Base-by-base conservation (phyloP, 2,329 filamentous ascomycete genomes). In the Orbilia brochopaga region DNA sequence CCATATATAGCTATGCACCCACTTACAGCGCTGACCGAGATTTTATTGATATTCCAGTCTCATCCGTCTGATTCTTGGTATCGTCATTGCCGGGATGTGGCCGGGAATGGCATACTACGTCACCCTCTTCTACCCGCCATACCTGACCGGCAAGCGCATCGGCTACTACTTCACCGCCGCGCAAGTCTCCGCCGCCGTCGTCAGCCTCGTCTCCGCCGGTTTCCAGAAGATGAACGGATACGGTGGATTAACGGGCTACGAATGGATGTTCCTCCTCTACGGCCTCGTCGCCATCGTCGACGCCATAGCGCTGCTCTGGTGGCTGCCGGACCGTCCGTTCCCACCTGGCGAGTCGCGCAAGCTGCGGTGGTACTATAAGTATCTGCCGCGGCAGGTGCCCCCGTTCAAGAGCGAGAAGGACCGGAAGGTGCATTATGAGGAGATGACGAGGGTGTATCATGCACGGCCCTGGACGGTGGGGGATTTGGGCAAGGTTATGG, bases 71-170 rank as follows among this genome's bases (percentile, higher is more conserved):
- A 83, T 96, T 10, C 85, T 96, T 5, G 92, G 92, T 53, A 85
- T 94, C 13, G 91, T 96, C 23, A 92, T 92, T 78, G 92, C 92
- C 0, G 92, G 92, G 52, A 92, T 96, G 88, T 96, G 92, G 92
- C 92, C 92, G 0, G 92, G 92, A 55, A 96, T 96, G 92, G 87
- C 91, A 8, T 94, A 94, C 79, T 96, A 96, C 78, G 83, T 96
- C 52, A 95, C 92, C 0, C 83, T 96, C 6, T 96, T 96, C 82
- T 96, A 96, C 78, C 92, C 92, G 5, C 91, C 92, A 0, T 90
- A 90, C 4, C 85, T 90, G 11, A 94, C 89, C 1, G 92, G 90
- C 13, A 95, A 94, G 81, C 85, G 92, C 42, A 95, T 96, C 74
- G 92, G 92, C 40, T 86, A 89, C 78, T 96, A 96, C 81, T 96